Conservation (phyloP, 805 yeast species). For the Saccharomycopsis microspora region DNA sequence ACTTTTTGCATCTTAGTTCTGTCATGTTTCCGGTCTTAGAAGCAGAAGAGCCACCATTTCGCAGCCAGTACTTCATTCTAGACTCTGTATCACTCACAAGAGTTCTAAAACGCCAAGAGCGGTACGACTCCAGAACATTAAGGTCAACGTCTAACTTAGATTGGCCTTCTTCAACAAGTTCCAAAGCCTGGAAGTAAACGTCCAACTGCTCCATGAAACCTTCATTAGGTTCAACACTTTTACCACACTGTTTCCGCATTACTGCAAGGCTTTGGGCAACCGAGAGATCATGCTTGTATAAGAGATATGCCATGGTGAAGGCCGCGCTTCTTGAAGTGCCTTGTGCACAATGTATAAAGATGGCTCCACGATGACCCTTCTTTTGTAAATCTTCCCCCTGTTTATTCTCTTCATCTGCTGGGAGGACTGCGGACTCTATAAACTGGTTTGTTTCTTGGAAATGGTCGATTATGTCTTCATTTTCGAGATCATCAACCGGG, state of each 20-base stretch:
- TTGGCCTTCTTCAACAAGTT: constrained; percentile 7
- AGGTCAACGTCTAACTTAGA: constrained; percentile 23
- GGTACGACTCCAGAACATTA: constrained; percentile 22
- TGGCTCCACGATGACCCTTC: constrained; percentile 30
- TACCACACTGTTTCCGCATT: too few species aligned
- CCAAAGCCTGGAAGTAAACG: constrained; percentile 35
- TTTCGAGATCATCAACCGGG: constrained; percentile 61
- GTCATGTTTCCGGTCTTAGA: too few species aligned
- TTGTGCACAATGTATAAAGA: constrained; percentile 72
- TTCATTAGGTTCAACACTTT: constrained; percentile 47
- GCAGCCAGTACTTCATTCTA: constrained; percentile 5
- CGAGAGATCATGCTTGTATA: constrained; percentile 58
- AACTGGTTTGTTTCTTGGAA: constrained; percentile 54
- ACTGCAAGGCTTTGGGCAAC: constrained; percentile 2
- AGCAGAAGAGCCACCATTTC: constrained; percentile 5
- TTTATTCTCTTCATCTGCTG: constrained; percentile 18
- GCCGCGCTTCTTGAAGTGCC: constrained; percentile 90
- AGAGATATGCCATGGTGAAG: constrained; percentile 76
- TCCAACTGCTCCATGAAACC: constrained; percentile 65
- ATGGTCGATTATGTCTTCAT: constrained; percentile 50
- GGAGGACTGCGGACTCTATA: constrained; percentile 52
- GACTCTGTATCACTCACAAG: constrained; percentile 23
- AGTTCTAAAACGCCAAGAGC: constrained; percentile 27
- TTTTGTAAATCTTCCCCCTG: constrained; percentile 17
- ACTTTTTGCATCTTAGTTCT: constrained; percentile 64